These are phyloP conservation scores for Phaeosphaeriaceae sp. DNA, from an alignment of 2,329 filamentous ascomycete species.

Conservation along the genomic window DNA sequence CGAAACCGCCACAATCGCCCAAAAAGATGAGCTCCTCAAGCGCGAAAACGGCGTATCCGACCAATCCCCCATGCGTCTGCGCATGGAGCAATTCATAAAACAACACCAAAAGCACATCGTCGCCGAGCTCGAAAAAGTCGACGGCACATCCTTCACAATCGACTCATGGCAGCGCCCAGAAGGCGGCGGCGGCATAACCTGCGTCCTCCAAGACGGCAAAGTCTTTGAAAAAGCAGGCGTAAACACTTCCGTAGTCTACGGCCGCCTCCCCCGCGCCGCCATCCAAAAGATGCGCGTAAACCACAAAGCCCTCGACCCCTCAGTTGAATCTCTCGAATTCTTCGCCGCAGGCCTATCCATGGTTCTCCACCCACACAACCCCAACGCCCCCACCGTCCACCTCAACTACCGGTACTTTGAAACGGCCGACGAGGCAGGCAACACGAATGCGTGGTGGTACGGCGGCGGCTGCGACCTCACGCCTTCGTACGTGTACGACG, in stretches of 20 bases:
- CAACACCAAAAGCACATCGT: constrained; percentile 91
- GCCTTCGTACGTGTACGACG: constrained; percentile 91
- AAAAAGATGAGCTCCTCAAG: constrained; percentile 82
- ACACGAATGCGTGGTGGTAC: constrained; percentile 94
- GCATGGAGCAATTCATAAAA: constrained; percentile 97
- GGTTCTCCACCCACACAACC: constrained; percentile 91
- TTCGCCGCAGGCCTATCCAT: constrained; percentile 93
- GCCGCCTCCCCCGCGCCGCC: constrained; percentile 81
- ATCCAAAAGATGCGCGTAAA: constrained; percentile 86
- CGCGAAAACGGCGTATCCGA: constrained; percentile 76
- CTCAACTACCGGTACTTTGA: constrained; percentile 99
- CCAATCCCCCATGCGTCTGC: constrained; percentile 91
- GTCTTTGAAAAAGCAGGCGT: constrained; percentile 98
- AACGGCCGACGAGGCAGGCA: constrained; percentile 83
- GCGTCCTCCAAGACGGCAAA: constrained; percentile 92
- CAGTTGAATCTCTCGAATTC: constrained; percentile 86
- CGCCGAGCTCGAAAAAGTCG: constrained; percentile 78
- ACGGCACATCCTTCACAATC: constrained; percentile 79
- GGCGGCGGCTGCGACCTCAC: constrained; percentile 94
- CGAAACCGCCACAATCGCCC: constrained; percentile 76
- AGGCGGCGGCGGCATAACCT: constrained; percentile 91
- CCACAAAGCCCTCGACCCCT: constrained; percentile 85
- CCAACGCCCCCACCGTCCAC: constrained; percentile 96
- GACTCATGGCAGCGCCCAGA: constrained; percentile 89
- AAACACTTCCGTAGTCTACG: constrained; percentile 94